These are phyloP conservation scores for Polymyxa betae DNA, from an alignment of 208 protist genomes.

Conservation along the genomic window DNA sequence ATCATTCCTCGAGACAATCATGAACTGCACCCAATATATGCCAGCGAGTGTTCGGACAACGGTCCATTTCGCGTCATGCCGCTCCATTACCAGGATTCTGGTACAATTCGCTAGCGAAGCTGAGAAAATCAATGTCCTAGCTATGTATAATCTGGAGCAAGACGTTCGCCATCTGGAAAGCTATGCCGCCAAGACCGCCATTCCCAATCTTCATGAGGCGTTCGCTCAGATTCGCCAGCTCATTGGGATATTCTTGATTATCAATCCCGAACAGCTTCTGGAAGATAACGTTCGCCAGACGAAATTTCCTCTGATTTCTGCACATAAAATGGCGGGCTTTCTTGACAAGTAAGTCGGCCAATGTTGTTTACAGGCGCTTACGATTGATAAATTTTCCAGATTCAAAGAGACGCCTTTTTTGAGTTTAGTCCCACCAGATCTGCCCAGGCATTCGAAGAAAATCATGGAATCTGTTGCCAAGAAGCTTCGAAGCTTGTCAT, in stretches of 20 bases:
- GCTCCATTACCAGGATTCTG: not conserved
- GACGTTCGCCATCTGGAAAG: not conserved
- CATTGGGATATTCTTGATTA: not conserved
- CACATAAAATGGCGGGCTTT: not conserved
- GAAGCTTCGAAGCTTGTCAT: not conserved
- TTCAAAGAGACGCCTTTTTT: not conserved
- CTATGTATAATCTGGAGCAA: conserved; percentile 7
- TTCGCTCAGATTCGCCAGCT: not conserved
- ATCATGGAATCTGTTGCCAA: not conserved
- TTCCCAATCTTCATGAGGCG: not conserved
- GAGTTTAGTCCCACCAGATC: not conserved
- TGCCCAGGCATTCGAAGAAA: not conserved
- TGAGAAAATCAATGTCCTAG: not conserved
- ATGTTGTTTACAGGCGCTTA: not conserved
- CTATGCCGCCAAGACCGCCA: not conserved
- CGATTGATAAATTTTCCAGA: not conserved
- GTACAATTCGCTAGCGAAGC: not conserved
- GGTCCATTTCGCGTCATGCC: not conserved
- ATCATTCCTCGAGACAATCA: not conserved
- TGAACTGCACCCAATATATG: not conserved
- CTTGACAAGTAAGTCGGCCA: not conserved
- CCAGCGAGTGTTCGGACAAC: not conserved
- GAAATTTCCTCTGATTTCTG: not conserved
- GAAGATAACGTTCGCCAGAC: not conserved
- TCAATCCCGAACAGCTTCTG: not conserved